Conservation (phyloP, 2,329 filamentous ascomycete genomes). For the Apiospora arundinis region DNA sequence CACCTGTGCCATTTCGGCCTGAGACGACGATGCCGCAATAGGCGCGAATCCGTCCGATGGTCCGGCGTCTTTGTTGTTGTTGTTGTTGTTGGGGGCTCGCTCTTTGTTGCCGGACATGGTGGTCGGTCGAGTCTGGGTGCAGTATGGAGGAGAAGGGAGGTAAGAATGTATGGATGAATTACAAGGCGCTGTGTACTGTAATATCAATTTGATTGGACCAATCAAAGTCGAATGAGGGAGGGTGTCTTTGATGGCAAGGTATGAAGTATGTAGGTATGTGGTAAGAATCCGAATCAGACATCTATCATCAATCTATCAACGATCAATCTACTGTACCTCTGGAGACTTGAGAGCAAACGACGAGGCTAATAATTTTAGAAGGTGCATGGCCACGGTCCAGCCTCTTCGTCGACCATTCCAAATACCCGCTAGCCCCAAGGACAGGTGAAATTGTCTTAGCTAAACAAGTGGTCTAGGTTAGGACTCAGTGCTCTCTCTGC, state of each 20-base stretch:
- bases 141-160: background rate
- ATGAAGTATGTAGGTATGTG: no score
- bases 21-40: slow-evolving; percentile 14
- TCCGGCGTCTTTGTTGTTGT: background rate
- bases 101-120: background rate
- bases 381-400: background rate
- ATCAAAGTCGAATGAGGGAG: background rate
- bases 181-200: background rate
- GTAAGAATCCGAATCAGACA: background rate
- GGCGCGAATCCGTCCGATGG: background rate
- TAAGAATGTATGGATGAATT: no score
- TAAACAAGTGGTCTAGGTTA: no score
- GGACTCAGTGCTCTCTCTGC: no score
- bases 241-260: background rate
- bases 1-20: slow-evolving; percentile 22
- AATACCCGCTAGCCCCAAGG: background rate
- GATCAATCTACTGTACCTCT: no score
- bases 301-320: no score
- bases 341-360: background rate
- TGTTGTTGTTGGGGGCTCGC: background rate
- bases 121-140: background rate
- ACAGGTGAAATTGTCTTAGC: background rate
- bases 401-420: slow-evolving; percentile 3
- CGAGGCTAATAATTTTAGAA: background rate
- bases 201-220: background rate